These are phyloP conservation scores for Malassezia globosa DNA, from an alignment of 1,284 basidiomycete genomes.

Conservation along the genomic window DNA sequence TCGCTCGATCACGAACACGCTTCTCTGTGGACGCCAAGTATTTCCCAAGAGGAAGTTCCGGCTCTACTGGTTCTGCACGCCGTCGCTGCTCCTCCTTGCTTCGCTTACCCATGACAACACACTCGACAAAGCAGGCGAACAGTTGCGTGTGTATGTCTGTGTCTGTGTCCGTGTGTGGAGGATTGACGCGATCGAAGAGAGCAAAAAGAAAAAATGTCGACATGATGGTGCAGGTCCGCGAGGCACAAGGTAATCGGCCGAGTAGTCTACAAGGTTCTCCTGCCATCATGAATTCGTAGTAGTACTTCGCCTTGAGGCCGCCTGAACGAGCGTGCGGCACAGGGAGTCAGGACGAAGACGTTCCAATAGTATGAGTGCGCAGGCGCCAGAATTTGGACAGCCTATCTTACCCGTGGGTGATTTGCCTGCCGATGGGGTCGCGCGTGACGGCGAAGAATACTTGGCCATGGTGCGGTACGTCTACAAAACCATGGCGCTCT, in stretches of 20 bases:
- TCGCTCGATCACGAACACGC: conserved; percentile 64
- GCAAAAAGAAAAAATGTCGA: too few relatives aligned
- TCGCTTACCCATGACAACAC: conserved; percentile 11
- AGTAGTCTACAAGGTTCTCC: too few relatives aligned
- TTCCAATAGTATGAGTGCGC: too few relatives aligned
- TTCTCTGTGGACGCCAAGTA: conserved; percentile 51
- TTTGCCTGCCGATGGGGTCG: conserved; percentile 27
- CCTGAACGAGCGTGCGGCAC: too few relatives aligned
- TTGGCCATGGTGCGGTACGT: conserved; percentile 35
- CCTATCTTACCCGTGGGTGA: conserved; percentile 27
- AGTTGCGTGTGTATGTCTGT: neutral
- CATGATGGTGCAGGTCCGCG: too few relatives aligned
- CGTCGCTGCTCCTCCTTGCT: neutral
- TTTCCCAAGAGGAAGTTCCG: conserved; percentile 31
- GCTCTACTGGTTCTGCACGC: conserved; percentile 3
- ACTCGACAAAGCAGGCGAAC: neutral
- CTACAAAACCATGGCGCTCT: neutral
- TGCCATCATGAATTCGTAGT: too few relatives aligned
- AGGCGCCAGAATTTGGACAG: conserved; percentile 10
- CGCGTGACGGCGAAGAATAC: conserved; percentile 34
- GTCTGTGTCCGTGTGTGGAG: too few relatives aligned
- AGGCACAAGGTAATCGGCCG: too few relatives aligned
- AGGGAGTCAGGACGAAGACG: too few relatives aligned
- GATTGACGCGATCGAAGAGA: too few relatives aligned
- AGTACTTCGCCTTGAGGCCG: too few relatives aligned